phyloP scores from a whole-genome alignment of 75 land plant species.

The Selaginella moellendorffii region DNA sequence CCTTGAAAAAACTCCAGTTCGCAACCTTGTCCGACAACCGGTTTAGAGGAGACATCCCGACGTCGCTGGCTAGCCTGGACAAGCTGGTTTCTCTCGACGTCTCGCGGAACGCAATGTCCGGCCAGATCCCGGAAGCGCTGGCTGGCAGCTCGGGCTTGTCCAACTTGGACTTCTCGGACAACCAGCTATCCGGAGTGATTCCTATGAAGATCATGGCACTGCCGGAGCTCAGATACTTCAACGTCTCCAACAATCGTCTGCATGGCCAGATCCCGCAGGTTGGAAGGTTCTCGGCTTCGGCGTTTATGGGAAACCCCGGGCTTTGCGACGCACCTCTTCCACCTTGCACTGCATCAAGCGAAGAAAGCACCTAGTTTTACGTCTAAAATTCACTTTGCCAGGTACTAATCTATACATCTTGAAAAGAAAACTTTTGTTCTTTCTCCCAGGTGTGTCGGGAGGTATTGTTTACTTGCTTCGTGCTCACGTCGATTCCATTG shows the following conservation, averaged over 20 bases:
- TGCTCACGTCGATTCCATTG: background rate
- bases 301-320: constrained; percentile 9
- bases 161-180: background rate
- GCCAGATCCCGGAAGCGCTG: background rate
- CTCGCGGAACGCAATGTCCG: background rate
- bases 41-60: background rate
- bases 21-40: background rate
- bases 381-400: too few relatives aligned
- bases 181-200: background rate
- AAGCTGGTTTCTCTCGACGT: constrained; percentile 1
- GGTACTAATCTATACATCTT: background rate
- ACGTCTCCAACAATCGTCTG: background rate
- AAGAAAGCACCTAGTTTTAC: too few relatives aligned
- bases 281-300: constrained; percentile 7
- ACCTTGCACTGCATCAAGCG: background rate
- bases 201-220: background rate
- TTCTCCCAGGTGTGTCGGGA: too few relatives aligned
- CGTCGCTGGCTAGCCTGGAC: background rate
- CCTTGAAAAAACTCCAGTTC: background rate
- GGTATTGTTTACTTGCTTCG: too few relatives aligned
- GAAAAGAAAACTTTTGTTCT: too few relatives aligned
- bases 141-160: background rate
- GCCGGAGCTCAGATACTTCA: constrained; percentile 5
- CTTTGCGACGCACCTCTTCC: constrained; percentile 4
- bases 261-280: background rate